Base-by-base conservation (phyloP, 2,329 filamentous ascomycete genomes). In the Claviceps digitariae region DNA sequence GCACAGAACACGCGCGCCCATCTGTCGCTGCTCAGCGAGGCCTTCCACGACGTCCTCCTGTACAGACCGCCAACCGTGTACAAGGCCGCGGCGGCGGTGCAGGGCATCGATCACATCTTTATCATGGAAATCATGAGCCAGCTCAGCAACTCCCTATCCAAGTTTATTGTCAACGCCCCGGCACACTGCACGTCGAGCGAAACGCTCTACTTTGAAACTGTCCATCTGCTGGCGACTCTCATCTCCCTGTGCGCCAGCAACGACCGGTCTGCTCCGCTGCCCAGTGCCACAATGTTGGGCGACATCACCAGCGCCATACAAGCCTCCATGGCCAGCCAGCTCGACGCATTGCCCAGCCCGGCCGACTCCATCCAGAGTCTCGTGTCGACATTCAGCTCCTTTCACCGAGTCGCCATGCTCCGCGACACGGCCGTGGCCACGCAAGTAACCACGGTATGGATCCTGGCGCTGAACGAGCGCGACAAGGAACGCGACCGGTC, bases 51-150 rank as follows among this genome's bases (percentile, higher is more conserved):
- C 48, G 57, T 77, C 2, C 61, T 81, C 5, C 60, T 62, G 25
- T 75, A 74, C 60, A 75, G 72, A 51, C 68, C 75, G 1, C 71
- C 75, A 0, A 68, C 75, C 2, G 69, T 73, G 7, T 76, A 77
- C 65, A 81, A 79, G 58, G 74, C 71, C 29, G 58, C 69, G 0
- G 57, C 62, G 2, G 66, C 71, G 0, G 64, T 67, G 0, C 64
- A 68, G 0, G 62, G 66, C 9, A 59, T 67, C 1, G 76, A 81
- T 43, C 69, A 72, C 43, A 64, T 67, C 2, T 76, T 73, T 51
- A 65, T 74, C 0, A 54, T 69, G 0, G 72, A 76, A 53, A 69
- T 65, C 0, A 64, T 77, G 15, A 58, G 62, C 1, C 67, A 67
- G n/a, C 60, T 78, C 2, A 66, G 68, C 55, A 70, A 72, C 54